Evolutionary conservation across 805 yeast species (phyloP).

Genomic region (Candida coleopterorum): DNA sequence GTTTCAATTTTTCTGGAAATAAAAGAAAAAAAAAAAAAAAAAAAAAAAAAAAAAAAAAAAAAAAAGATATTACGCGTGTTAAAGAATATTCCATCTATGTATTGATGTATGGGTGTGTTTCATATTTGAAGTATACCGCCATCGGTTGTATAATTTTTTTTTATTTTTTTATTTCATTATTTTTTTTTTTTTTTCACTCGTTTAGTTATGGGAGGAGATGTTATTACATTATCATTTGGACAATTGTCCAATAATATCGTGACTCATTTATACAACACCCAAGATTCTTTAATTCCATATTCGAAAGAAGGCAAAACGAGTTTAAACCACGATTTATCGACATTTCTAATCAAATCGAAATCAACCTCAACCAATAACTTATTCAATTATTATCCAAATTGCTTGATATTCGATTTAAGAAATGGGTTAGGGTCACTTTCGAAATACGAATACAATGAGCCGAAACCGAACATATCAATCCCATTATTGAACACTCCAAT

Average conservation of each 20-base stretch:
- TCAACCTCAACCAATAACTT: conserved; percentile 14
- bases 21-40: no score
- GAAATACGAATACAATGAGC: conserved; percentile 43
- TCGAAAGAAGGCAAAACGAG: conserved; percentile 29
- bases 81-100: no score
- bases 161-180: neutral
- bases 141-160: neutral
- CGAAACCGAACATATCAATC: conserved; percentile 13
- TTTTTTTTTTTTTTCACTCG: neutral
- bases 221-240: conserved; percentile 68
- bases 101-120: no score
- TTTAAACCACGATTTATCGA: conserved; percentile 45
- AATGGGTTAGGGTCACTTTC: conserved; percentile 74
- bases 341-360: conserved; percentile 23
- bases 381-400: conserved; percentile 65
- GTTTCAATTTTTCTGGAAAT: no score
- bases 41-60: no score
- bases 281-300: conserved; percentile 63
- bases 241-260: conserved; percentile 70
- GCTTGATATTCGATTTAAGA: conserved; percentile 72
- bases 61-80: no score
- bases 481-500: neutral
- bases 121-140: no score
- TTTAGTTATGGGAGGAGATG: conserved; percentile 60
- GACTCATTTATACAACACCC: conserved; percentile 78